phyloP scores from a whole-genome alignment of 2,329 filamentous ascomycete genomes.

The Ceratocystis huliohia region DNA sequence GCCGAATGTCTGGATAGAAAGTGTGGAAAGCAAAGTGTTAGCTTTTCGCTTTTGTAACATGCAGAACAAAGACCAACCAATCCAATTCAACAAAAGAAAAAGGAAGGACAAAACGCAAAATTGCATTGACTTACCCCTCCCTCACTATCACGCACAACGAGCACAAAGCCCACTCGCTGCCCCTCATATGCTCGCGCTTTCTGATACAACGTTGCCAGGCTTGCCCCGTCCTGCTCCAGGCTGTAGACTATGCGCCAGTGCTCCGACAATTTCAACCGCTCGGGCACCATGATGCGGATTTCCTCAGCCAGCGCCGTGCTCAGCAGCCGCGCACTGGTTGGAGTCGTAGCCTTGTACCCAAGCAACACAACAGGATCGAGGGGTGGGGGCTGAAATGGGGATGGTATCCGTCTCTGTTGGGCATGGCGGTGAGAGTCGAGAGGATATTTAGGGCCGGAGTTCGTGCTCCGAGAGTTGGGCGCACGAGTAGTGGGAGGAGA shows the following conservation, averaged over 20 bases:
- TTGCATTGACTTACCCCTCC: conserved; percentile 49
- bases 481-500: not conserved
- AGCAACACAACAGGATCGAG: conserved; percentile 65
- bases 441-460: not conserved
- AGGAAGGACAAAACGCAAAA: not conserved
- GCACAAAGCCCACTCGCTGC: conserved; percentile 71
- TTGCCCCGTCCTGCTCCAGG: conserved; percentile 82
- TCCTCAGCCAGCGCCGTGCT: conserved; percentile 71
- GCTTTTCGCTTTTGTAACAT: not conserved
- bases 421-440: conserved; percentile 12
- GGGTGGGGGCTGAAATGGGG: conserved; percentile 77
- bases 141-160: conserved; percentile 68
- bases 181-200: conserved; percentile 56
- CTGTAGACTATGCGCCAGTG: conserved; percentile 81
- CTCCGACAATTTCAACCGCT: conserved; percentile 74
- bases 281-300: conserved; percentile 76
- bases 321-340: conserved; percentile 51
- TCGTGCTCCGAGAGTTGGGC: not conserved
- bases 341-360: conserved; percentile 51
- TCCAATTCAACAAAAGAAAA: not conserved
- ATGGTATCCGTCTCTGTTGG: conserved; percentile 45
- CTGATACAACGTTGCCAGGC: conserved; percentile 73
- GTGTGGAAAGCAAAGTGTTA: not conserved
- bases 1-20: conserved; percentile 55
- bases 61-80: not conserved